phyloP scores from a whole-genome alignment of 306 rosid species.

The Hippophae rhamnoides region DNA sequence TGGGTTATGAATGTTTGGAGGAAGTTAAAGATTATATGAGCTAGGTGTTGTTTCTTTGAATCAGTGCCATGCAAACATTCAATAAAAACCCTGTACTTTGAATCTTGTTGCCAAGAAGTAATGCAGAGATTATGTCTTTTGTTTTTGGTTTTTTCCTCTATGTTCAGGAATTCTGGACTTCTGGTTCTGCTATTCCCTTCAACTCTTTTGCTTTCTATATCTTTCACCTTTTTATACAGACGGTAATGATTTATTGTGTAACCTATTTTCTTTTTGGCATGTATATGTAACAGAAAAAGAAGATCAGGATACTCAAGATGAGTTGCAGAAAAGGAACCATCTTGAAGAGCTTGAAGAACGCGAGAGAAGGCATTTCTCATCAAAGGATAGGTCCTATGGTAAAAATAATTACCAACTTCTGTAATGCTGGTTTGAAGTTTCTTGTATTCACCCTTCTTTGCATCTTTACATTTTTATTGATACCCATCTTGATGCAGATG shows the following conservation, averaged over 20 bases:
- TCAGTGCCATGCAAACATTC: too few species aligned
- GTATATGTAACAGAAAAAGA: constrained; percentile 42
- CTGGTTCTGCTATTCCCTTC: neutral
- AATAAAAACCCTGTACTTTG: too few species aligned
- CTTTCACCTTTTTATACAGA: neutral
- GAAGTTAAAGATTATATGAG: too few species aligned
- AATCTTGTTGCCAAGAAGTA: too few species aligned
- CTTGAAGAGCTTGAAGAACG: constrained; percentile 86
- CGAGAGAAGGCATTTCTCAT: constrained; percentile 83
- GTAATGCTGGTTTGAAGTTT: neutral
- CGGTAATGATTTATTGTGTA: neutral
- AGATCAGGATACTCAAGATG: constrained; percentile 86
- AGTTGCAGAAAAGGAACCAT: constrained; percentile 73
- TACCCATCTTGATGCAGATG: constrained; percentile 52
- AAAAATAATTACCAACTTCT: neutral
- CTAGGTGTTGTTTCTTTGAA: too few species aligned
- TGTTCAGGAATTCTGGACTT: too few species aligned
- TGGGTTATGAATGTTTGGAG: too few species aligned
- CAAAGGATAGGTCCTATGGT: constrained; percentile 82
- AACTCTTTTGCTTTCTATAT: neutral
- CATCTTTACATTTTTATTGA: constrained; percentile 9
- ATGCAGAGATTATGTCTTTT: too few species aligned
- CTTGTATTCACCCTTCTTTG: neutral
- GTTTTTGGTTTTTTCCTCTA: too few species aligned
- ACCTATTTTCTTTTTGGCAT: neutral